Conservation (phyloP, 164 flowering plant species). For the Vitis amurensis region DNA sequence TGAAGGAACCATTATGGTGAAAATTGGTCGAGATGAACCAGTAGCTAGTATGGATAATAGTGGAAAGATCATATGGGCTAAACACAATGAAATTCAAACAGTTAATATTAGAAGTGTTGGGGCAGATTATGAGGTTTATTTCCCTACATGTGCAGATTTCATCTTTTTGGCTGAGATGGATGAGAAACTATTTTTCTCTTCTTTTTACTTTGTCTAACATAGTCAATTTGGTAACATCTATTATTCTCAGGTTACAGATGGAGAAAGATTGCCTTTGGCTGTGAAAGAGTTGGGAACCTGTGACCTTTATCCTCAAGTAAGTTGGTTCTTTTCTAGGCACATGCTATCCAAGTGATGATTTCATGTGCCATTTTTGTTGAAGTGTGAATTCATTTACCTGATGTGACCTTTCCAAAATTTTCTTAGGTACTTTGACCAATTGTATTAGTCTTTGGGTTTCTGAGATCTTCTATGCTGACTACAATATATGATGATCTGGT, state of each 20-base stretch:
- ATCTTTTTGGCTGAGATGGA: neutral
- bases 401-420: too few species aligned
- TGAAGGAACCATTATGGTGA: conserved; percentile 95
- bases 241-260: conserved; percentile 73
- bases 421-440: too few species aligned
- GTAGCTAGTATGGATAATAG: conserved; percentile 97
- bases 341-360: too few species aligned
- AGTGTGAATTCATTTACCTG: neutral
- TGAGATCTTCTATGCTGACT: too few species aligned
- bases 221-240: too few species aligned
- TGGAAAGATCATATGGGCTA: conserved; percentile 98
- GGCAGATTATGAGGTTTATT: conserved; percentile 82
- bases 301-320: conserved; percentile 97
- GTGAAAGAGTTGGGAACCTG: conserved; percentile 97
- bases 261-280: conserved; percentile 94
- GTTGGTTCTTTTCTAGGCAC: conserved; percentile 11
- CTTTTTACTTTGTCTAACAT: neutral
- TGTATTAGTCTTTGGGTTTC: too few species aligned
- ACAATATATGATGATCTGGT: too few species aligned
- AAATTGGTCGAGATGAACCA: conserved; percentile 91
- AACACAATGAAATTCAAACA: conserved; percentile 95
- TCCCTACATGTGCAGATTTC: neutral
- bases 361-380: neutral
- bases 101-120: conserved; percentile 94
- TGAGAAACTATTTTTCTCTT: neutral